These are phyloP conservation scores for Xylaria sp. DNA, from an alignment of 495 filamentous ascomycete species.

Conservation along the genomic window DNA sequence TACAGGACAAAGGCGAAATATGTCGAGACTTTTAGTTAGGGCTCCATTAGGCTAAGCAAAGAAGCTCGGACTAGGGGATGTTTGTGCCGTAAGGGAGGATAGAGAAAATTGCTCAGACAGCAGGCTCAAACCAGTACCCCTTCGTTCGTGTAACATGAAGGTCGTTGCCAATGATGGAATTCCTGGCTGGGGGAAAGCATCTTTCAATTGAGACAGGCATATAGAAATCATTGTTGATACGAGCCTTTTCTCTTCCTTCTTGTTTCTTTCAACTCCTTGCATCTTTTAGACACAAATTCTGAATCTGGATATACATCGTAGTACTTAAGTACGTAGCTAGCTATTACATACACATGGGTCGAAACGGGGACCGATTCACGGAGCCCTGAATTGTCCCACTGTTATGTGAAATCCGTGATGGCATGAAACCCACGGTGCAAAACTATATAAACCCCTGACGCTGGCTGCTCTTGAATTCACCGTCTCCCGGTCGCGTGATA, in stretches of 20 bases:
- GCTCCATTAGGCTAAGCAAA: too few relatives aligned
- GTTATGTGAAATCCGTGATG: not conserved
- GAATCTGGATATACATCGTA: not conserved
- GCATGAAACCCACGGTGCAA: not conserved
- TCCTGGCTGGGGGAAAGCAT: not conserved
- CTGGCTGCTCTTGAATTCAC: not conserved
- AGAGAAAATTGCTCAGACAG: not conserved
- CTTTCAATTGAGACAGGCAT: not conserved
- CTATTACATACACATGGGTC: not conserved
- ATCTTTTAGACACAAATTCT: not conserved
- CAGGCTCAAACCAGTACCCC: not conserved
- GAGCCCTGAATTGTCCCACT: not conserved
- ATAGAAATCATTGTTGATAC: not conserved
- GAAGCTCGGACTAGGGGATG: too few relatives aligned
- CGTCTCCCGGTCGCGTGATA: not conserved
- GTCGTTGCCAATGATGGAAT: not conserved
- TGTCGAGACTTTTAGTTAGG: too few relatives aligned
- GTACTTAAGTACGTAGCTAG: not conserved
- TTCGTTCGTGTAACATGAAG: not conserved
- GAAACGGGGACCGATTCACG: not conserved
- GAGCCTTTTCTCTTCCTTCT: not conserved
- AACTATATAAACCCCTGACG: not conserved
- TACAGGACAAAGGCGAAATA: not conserved
- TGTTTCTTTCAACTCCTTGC: not conserved
- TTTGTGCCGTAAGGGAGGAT: too few relatives aligned